Base-by-base conservation (phyloP, 2,329 filamentous ascomycete genomes). In the Cytospora schulzeri region DNA sequence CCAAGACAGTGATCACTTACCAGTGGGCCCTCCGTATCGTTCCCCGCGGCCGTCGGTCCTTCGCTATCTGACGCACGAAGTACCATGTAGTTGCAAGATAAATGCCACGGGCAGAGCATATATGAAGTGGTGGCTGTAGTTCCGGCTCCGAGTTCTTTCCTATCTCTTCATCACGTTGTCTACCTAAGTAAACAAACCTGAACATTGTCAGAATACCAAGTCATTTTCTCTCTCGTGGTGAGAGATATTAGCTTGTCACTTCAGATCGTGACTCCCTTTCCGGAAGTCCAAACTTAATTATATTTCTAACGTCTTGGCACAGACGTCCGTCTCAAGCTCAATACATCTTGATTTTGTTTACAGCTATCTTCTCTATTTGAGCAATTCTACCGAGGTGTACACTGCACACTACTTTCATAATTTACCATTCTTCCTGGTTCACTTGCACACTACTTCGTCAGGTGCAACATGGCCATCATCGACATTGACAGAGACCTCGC, bases 401-500 rank as follows among this genome's bases (percentile, higher is more conserved):
- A 4, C 50, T 57, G 22, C 52, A 19, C 11, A 35, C 2, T 60
- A 59, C 56, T 35, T 53, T 29, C 29, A 57, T n/a, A 33, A 11
- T 11, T 11, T 33, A 33, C 31, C 12, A 33, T 33, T 33, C 8
- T 33, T 33, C 8, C 31, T 9, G 31, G 9, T 35, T 14, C 15
- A 2, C 12, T 14, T 35, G 14, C 33, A 35, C 4, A 35, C 33
- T 35, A 15, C 33, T 12, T 12, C 33, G 28, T 45, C 26, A 15
- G 26, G n/a, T 24, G 22, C 62, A 64, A 52, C 19, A 91, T 90
- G 88, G 73, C 87, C 52, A 74, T 89, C 71, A 84, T 94, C 72
- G 90, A 93, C 76, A 88, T 81, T 67, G 84, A 78, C 68, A 91
- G 90, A 76, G 90, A 93, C 76, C 79, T 93, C 65, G 86, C 88